A percentile compares a stretch with the other conserved stretches of the same genome.
Evolutionary conservation across 2,329 filamentous ascomycete species (phyloP).

Genomic region (Leptographium flavum): DNA sequence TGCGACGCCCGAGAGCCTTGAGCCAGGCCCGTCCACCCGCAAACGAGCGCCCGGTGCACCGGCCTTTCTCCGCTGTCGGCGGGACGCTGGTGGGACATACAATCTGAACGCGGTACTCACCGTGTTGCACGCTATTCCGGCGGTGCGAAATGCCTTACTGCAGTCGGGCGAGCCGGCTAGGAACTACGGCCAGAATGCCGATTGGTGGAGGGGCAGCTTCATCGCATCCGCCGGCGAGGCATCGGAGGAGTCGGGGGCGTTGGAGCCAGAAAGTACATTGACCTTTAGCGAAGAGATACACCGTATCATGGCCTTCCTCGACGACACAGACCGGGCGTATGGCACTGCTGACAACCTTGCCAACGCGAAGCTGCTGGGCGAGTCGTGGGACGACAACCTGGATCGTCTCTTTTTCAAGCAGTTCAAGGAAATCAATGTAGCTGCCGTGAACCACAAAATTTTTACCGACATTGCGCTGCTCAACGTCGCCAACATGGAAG

Average conservation of each 20-base stretch:
- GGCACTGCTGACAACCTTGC: constrained; percentile 31
- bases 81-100: constrained; percentile 19
- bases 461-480: constrained; percentile 3
- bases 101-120: constrained; percentile 40
- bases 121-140: constrained; percentile 45
- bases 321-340: constrained; percentile 44
- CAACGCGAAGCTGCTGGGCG: not conserved
- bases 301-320: constrained; percentile 48
- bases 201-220: constrained; percentile 47
- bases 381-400: constrained; percentile 15
- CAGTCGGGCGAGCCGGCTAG: constrained; percentile 23
- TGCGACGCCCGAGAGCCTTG: constrained; percentile 18
- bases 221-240: constrained; percentile 18
- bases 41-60: constrained; percentile 29
- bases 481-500: not conserved
- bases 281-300: constrained; percentile 41
- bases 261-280: constrained; percentile 16
- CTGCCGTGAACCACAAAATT: not conserved
- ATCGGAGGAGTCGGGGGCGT: constrained; percentile 17
- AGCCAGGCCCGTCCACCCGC: constrained; percentile 28
- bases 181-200: constrained; percentile 38
- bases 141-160: constrained; percentile 41
- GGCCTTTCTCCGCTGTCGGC: constrained; percentile 33
- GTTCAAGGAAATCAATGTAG: constrained; percentile 15
- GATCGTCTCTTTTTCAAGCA: constrained; percentile 31